Percentiles rank a stretch among this genome's conserved stretches.
Conservation (phyloP, 805 yeast species). For the Lipomyces mesembrius region DNA sequence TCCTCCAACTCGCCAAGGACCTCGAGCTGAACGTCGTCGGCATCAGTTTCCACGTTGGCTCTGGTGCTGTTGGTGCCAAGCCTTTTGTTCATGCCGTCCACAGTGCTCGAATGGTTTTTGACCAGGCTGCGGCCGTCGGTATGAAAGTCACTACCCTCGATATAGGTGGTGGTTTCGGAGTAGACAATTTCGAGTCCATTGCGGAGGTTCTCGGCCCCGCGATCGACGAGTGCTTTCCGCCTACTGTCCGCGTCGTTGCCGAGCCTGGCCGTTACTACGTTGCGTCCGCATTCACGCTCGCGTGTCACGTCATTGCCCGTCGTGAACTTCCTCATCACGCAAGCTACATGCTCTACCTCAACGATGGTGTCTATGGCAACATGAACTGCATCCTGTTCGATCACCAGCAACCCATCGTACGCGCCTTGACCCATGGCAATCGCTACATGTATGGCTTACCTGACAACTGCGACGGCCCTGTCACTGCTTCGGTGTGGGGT, state of each 20-base stretch:
- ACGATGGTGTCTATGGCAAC: conserved; percentile 95
- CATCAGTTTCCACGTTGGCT: conserved; percentile 94
- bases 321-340: conserved; percentile 53
- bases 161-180: conserved; percentile 91
- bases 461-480: conserved; percentile 35
- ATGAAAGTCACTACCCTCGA: conserved; percentile 64
- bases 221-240: conserved; percentile 65
- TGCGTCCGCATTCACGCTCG: conserved; percentile 82
- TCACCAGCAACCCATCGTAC: conserved; percentile 79
- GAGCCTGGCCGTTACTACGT: conserved; percentile 95
- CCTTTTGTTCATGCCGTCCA: conserved; percentile 71
- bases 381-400: conserved; percentile 92
- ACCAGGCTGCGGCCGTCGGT: conserved; percentile 56
- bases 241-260: conserved; percentile 65
- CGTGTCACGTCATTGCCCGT: conserved; percentile 83
- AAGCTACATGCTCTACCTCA: conserved; percentile 77
- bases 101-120: conserved; percentile 73
- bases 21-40: conserved; percentile 73
- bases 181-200: conserved; percentile 60
- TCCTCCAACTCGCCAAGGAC: conserved; percentile 65
- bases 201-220: conserved; percentile 61
- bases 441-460: conserved; percentile 46
- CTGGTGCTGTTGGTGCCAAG: conserved; percentile 79
- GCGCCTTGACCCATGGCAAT: conserved; percentile 62
- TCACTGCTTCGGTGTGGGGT: conserved; percentile 80